Percentiles rank a stretch among this genome's conserved stretches.
phyloP scores from a whole-genome alignment of 2,329 filamentous ascomycete species.

The Fusarium cicatricum region DNA sequence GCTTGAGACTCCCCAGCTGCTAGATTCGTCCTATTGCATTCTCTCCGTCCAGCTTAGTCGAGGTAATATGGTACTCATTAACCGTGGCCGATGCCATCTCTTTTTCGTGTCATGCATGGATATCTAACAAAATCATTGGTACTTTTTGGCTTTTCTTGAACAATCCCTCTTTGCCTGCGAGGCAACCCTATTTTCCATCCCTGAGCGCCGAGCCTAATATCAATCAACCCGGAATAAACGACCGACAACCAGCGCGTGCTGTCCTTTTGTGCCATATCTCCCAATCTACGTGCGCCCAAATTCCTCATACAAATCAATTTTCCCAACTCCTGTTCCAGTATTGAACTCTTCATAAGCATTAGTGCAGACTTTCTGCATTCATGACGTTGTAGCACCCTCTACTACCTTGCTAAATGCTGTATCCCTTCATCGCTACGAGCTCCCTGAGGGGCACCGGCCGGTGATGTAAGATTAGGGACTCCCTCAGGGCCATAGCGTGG shows the following conservation, averaged over 20 bases:
- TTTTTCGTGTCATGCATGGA: conserved; percentile 16
- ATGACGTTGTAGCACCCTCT: conserved; percentile 3
- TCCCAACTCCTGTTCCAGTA: conserved; percentile 35
- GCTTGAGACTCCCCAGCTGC: no score
- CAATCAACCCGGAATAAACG: conserved; percentile 12
- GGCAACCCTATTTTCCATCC: conserved; percentile 31
- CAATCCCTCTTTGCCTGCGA: conserved; percentile 26
- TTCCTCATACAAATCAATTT: conserved; percentile 27
- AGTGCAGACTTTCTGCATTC: conserved; percentile 19
- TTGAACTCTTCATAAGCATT: conserved; percentile 25
- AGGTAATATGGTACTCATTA: neutral
- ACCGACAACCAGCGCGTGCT: conserved; percentile 34
- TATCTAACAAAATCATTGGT: conserved; percentile 15
- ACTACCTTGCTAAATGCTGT: conserved; percentile 25
- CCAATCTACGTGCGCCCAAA: conserved; percentile 36
- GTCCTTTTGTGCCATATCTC: conserved; percentile 17
- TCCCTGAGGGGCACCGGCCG: conserved; percentile 26
- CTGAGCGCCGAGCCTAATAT: conserved; percentile 24
- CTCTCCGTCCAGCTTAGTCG: no score
- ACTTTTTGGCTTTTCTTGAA: conserved; percentile 19
- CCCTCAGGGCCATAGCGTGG: conserved; percentile 41
- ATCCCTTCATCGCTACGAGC: conserved; percentile 24
- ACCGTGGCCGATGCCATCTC: conserved; percentile 7
- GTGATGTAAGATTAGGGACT: conserved; percentile 37
- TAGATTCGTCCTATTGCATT: no score